Percentiles rank a stretch among this genome's conserved stretches.
Conservation (phyloP, 768 basidiomycete species). For the Mycena floridula region DNA sequence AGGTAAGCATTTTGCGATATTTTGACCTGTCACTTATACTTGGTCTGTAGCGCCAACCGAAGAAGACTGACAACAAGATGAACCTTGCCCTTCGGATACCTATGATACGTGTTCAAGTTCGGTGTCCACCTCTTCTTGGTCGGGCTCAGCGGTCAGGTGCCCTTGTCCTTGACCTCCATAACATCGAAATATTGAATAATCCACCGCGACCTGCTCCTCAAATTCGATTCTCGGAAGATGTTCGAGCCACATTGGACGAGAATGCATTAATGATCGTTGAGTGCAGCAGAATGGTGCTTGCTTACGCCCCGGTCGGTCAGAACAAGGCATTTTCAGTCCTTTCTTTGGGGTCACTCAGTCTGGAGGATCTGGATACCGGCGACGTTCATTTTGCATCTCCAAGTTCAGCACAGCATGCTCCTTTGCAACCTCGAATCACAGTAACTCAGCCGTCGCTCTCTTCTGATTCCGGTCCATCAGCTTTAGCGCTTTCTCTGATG, state of each 20-base stretch:
- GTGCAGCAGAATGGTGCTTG: constrained; percentile 41
- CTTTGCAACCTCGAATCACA: constrained; percentile 29
- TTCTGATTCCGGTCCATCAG: constrained; percentile 9
- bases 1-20: not conserved
- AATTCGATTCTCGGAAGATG: not conserved
- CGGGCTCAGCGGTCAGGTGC: constrained; percentile 57
- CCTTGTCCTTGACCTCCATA: constrained; percentile 57
- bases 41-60: constrained; percentile 7
- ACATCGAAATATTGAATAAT: constrained; percentile 20
- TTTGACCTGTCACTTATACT: not conserved
- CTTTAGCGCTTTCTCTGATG: constrained; percentile 26
- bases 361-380: constrained; percentile 11
- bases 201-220: not conserved
- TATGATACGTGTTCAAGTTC: constrained; percentile 61
- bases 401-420: constrained; percentile 1
- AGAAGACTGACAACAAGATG: constrained; percentile 4
- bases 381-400: constrained; percentile 2
- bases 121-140: constrained; percentile 53
- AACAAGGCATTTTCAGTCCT: constrained; percentile 37
- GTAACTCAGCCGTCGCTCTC: constrained; percentile 20
- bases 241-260: not conserved
- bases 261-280: constrained; percentile 30
- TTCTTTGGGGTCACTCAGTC: constrained; percentile 40
- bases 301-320: constrained; percentile 37
- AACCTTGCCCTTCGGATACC: constrained; percentile 36